Evolutionary conservation across 768 basidiomycete genomes (phyloP).

Genomic region (Trametes cingulata): DNA sequence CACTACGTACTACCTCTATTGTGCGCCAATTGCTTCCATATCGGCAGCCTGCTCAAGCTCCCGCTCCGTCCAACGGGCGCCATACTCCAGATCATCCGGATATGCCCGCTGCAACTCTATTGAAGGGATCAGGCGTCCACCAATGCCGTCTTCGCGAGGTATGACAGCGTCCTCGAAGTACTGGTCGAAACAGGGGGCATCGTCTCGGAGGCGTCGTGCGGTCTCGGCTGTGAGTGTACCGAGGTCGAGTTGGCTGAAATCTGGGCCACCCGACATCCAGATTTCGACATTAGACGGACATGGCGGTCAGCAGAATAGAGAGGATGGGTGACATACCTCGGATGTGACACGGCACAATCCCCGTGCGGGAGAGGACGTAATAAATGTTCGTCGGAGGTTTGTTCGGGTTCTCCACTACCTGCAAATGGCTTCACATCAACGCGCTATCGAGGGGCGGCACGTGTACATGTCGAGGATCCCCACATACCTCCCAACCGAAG

Average conservation of each 20-base stretch:
- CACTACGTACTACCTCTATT: neutral
- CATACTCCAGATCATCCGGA: conserved; percentile 49
- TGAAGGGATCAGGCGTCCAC: conserved; percentile 42
- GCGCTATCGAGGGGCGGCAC: no score
- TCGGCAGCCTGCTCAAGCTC: neutral
- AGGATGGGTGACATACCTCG: conserved; percentile 26
- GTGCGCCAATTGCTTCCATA: neutral
- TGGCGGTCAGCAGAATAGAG: no score
- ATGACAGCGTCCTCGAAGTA: conserved; percentile 40
- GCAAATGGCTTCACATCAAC: neutral
- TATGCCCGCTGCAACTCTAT: conserved; percentile 43
- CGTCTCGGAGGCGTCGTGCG: conserved; percentile 28
- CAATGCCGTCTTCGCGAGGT: conserved; percentile 13
- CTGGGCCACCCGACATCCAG: no score
- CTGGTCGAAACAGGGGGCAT: conserved; percentile 32
- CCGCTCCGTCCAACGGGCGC: conserved; percentile 33
- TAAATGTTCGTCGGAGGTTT: neutral
- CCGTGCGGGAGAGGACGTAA: neutral
- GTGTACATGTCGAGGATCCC: no score
- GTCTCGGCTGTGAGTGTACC: conserved; percentile 20
- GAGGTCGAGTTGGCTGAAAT: conserved; percentile 25
- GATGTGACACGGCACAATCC: neutral
- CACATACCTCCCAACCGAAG: conserved; percentile 31
- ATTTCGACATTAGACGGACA: no score
- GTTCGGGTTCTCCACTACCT: neutral